Evolutionary conservation across 148 eudicot genomes (phyloP).

Genomic region (Fagopyrum homotropicum): DNA sequence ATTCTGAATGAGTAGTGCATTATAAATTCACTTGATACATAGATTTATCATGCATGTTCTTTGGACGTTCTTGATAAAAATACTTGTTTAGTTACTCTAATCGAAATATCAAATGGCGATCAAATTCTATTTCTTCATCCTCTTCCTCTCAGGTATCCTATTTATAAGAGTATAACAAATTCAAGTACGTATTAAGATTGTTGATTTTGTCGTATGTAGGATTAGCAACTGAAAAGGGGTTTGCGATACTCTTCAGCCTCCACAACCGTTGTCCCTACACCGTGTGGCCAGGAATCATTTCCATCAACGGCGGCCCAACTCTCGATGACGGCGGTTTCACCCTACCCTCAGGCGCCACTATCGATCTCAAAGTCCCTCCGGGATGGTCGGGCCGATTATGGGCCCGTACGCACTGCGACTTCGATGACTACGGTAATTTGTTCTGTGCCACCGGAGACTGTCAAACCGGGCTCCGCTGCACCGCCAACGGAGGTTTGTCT

Average conservation of each 20-base stretch:
- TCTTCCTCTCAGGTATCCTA: not conserved
- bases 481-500: not conserved
- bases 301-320: not conserved
- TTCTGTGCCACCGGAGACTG: not conserved
- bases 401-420: constrained; percentile 8
- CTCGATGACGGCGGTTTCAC: not conserved
- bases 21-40: not conserved
- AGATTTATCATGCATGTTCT: not conserved
- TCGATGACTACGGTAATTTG: not conserved
- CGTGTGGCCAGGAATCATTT: not conserved
- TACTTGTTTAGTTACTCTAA: not conserved
- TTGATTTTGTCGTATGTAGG: not conserved
- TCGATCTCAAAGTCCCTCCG: not conserved
- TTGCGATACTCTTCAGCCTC: not conserved
- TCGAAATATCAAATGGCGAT: not conserved
- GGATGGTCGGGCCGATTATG: constrained; percentile 7
- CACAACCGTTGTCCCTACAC: constrained; percentile 5
- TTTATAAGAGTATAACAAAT: too few species aligned
- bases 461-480: not conserved
- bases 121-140: not conserved
- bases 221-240: not conserved
- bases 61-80: not conserved
- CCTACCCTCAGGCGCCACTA: not conserved
- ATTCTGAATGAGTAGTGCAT: not conserved
- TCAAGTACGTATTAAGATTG: too few species aligned